phyloP scores from a whole-genome alignment of 495 filamentous ascomycete species.

The Lichina pygmaea region DNA sequence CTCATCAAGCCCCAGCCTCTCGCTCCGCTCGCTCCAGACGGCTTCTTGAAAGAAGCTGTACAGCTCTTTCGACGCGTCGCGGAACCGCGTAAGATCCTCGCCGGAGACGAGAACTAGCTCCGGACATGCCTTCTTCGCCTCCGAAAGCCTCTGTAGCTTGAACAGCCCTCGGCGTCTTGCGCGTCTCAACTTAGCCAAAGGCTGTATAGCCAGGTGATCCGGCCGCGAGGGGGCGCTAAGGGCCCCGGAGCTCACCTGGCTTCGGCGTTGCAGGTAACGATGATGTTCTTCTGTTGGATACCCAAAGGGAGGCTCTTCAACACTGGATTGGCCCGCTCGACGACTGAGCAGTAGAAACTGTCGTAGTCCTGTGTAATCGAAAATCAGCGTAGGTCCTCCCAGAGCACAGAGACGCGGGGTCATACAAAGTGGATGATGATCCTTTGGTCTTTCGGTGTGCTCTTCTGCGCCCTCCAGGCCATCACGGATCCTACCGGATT shows the following conservation, averaged over 20 bases:
- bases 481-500: too few species aligned
- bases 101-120: slow-evolving; percentile 66
- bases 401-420: too few species aligned
- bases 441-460: too few species aligned
- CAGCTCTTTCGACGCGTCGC: slow-evolving; percentile 58
- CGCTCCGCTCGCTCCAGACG: slow-evolving; percentile 47
- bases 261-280: slow-evolving; percentile 89
- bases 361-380: slow-evolving; percentile 31
- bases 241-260: slow-evolving; percentile 22
- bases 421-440: too few species aligned
- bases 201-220: background rate
- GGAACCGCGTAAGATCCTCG: slow-evolving; percentile 65
- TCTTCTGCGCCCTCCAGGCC: too few species aligned
- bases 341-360: slow-evolving; percentile 81
- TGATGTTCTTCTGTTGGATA: slow-evolving; percentile 66
- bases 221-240: slow-evolving; percentile 6
- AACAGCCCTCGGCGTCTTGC: slow-evolving; percentile 29
- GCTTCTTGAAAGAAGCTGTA: slow-evolving; percentile 40
- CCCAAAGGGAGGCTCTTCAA: slow-evolving; percentile 47
- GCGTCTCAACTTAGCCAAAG: background rate
- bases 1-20: slow-evolving; percentile 75
- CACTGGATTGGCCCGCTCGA: slow-evolving; percentile 51
- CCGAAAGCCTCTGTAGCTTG: slow-evolving; percentile 61
- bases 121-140: slow-evolving; percentile 57
- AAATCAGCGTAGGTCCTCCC: too few species aligned